Conservation (phyloP, 495 filamentous ascomycete genomes). For the Parathielavia appendiculata region DNA sequence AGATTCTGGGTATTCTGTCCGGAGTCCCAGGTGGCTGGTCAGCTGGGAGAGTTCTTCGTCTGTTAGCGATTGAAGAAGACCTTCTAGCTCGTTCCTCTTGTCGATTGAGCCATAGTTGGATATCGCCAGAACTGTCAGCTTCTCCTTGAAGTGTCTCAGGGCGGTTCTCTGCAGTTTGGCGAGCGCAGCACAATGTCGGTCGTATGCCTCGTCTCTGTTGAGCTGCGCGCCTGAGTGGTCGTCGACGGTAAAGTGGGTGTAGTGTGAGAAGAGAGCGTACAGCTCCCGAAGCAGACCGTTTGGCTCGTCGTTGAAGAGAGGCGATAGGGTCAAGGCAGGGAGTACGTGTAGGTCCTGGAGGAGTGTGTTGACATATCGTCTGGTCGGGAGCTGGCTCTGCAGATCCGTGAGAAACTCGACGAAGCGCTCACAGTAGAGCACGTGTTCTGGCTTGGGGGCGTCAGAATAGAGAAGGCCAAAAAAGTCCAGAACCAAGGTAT, state of each 20-base stretch:
- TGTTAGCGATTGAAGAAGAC: constrained; percentile 64
- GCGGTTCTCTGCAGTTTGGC: constrained; percentile 76
- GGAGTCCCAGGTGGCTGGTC: constrained; percentile 65
- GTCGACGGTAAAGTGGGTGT: constrained; percentile 81
- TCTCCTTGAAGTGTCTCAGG: constrained; percentile 81
- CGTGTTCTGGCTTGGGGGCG: constrained; percentile 52
- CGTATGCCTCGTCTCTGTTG: constrained; percentile 65
- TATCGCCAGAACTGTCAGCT: constrained; percentile 81
- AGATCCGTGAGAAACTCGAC: constrained; percentile 87
- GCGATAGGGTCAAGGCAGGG: constrained; percentile 73
- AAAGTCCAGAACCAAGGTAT: constrained; percentile 79
- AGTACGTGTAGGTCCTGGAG: constrained; percentile 88
- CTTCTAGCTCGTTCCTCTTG: constrained; percentile 69
- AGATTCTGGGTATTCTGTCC: constrained; percentile 72
- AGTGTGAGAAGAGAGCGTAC: constrained; percentile 72
- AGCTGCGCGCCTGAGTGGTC: constrained; percentile 80
- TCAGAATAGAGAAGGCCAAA: constrained; percentile 63
- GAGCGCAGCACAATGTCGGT: constrained; percentile 68
- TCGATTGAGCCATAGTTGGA: constrained; percentile 90
- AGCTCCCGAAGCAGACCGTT: constrained; percentile 81
- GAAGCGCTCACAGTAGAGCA: constrained; percentile 87
- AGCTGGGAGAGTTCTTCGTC: constrained; percentile 69
- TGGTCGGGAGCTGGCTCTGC: constrained; percentile 87
- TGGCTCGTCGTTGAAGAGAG: constrained; percentile 64
- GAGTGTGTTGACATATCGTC: constrained; percentile 88